A percentile compares a stretch with the other conserved stretches of the same genome.
These are phyloP conservation scores for Wickerhamiella vanderwaltii DNA, from an alignment of 805 yeast genomes.

Conservation along the genomic window DNA sequence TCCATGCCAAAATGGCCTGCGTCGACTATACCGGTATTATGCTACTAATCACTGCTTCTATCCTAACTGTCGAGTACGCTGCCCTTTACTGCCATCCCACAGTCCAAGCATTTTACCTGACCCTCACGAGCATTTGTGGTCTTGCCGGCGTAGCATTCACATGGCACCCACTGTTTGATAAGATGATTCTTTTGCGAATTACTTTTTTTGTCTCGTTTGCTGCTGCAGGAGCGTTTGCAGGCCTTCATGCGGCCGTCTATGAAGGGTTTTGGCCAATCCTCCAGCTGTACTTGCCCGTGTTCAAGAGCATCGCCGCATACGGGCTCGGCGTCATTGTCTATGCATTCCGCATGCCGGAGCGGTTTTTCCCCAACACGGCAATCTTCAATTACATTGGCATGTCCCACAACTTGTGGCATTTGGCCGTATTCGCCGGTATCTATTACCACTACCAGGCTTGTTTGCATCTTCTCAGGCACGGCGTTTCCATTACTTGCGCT, in stretches of 20 bases:
- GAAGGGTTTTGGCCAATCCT: conserved; percentile 46
- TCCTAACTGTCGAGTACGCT: conserved; percentile 74
- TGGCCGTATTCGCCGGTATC: conserved; percentile 81
- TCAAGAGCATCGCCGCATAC: conserved; percentile 64
- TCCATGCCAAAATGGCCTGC: conserved; percentile 74
- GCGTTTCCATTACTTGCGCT: conserved; percentile 21
- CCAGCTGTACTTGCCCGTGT: conserved; percentile 51
- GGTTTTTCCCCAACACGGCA: conserved; percentile 39
- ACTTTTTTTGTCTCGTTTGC: conserved; percentile 71
- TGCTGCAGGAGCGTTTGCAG: conserved; percentile 57
- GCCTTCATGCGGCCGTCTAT: conserved; percentile 40
- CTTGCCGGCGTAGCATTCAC: conserved; percentile 61
- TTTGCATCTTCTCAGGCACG: conserved; percentile 51
- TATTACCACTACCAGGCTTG: conserved; percentile 76
- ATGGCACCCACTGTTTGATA: conserved; percentile 90
- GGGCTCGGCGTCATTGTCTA: conserved; percentile 74
- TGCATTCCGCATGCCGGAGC: conserved; percentile 79
- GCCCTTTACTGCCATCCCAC: conserved; percentile 51
- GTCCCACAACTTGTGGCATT: conserved; percentile 95
- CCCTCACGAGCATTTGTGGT: conserved; percentile 56
- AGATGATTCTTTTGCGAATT: conserved; percentile 66
- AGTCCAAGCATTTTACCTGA: conserved; percentile 39
- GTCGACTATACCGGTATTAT: conserved; percentile 94
- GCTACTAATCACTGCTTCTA: conserved; percentile 75
- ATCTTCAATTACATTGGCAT: conserved; percentile 44